phyloP scores from a whole-genome alignment of 1,284 basidiomycete species.

The Xerocomus nothofagi region DNA sequence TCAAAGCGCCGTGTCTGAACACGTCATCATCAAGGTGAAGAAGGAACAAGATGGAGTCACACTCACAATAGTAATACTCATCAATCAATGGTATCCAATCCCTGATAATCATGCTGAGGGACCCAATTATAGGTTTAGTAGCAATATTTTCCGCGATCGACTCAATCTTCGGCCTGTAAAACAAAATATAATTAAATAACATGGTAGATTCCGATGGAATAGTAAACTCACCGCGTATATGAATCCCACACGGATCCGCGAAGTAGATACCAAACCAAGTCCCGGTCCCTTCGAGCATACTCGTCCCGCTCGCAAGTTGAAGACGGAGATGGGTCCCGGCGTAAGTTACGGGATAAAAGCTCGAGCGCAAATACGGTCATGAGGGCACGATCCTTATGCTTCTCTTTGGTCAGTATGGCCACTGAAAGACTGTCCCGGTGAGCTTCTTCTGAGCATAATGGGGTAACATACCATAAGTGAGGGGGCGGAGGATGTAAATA shows the following conservation, averaged over 20 bases:
- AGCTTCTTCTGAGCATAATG: constrained; percentile 13
- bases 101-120: constrained; percentile 75
- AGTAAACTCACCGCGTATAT: constrained; percentile 66
- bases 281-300: constrained; percentile 78
- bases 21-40: constrained; percentile 4
- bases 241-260: constrained; percentile 87
- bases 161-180: constrained; percentile 71
- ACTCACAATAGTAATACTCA: constrained; percentile 92
- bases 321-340: constrained; percentile 60
- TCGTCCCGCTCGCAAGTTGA: constrained; percentile 72
- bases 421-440: constrained; percentile 29
- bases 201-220: background rate
- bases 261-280: constrained; percentile 84
- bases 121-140: constrained; percentile 68
- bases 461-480: constrained; percentile 65
- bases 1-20: constrained; percentile 55
- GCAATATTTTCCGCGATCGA: constrained; percentile 58
- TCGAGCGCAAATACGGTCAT: constrained; percentile 60
- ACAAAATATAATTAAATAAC: constrained; percentile 4
- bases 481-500: constrained; percentile 65
- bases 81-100: constrained; percentile 95
- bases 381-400: constrained; percentile 49
- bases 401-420: constrained; percentile 32
- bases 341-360: constrained; percentile 64
- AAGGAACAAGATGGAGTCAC: background rate